Conservation (phyloP, 306 rosid genomes). For the Chamaecrista fasciculata region DNA sequence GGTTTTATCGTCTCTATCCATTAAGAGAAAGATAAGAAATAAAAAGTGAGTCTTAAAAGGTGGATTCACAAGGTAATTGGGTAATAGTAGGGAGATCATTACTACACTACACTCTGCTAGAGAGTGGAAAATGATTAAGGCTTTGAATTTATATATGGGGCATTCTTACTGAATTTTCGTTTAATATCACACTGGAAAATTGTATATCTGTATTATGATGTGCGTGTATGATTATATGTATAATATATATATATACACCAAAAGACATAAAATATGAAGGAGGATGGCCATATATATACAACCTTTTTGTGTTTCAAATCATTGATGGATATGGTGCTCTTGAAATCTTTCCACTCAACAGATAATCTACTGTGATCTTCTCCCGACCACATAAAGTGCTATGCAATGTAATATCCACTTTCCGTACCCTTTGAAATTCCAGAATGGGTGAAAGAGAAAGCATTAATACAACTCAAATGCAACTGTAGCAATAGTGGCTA, state of each 20-base stretch:
- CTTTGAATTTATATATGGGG: neutral
- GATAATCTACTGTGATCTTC: neutral
- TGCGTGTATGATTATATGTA: too few species aligned
- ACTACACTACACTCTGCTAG: neutral
- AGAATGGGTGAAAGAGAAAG: neutral
- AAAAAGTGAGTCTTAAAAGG: neutral
- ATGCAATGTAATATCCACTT: neutral
- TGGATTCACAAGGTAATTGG: neutral
- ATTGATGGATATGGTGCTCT: neutral
- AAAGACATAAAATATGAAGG: neutral
- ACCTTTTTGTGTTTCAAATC: neutral
- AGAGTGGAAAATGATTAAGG: neutral
- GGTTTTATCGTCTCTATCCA: slow-evolving; percentile 23
- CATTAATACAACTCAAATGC: neutral
- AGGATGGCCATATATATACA: neutral
- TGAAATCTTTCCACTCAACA: slow-evolving; percentile 5
- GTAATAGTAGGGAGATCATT: neutral
- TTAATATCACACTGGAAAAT: neutral
- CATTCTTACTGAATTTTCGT: neutral
- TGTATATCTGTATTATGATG: too few species aligned
- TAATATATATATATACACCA: too few species aligned
- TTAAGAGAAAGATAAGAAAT: neutral
- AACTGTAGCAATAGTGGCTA: neutral
- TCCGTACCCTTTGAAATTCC: slow-evolving; percentile 1
- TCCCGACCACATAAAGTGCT: slow-evolving; percentile 21